Evolutionary conservation across 176 grass and related monocot genomes (phyloP), one percentile per base, ranked within the genome.

Genomic region (Pharus latifolius): DNA sequence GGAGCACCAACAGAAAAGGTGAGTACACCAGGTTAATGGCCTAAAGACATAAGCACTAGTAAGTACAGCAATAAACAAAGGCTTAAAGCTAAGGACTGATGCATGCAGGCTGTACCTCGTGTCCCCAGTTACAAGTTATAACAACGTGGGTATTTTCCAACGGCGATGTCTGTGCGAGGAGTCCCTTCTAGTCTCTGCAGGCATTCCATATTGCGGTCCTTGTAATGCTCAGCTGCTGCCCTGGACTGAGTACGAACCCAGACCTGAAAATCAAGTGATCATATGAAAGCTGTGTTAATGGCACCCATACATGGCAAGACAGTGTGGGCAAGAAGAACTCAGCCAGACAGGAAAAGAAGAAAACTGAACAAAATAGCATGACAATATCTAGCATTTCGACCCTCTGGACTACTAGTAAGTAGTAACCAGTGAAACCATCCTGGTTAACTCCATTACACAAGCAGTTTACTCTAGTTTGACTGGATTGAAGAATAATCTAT

Each of bases 211-310:
- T 38, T 52, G 73, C 59, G 2, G 47, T 65, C 48, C 35, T 45
- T 55, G 49, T 66, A 76, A 76, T 55, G 60, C 49, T 53, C 25
- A 17, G 60, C 48, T 76, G 35, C 49, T 45, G n/a, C 66, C 49
- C 9, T 2, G 2, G 45, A n/a, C n/a, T 14, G 14, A 65, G 19
- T 20, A 65, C 13, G 45, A 34, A 55, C 45, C 60, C 34, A 77
- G 11, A 19, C 33, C 47, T 64, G 48, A 76, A 44, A 65, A n/a
- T n/a, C n/a, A n/a, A n/a, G n/a, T 44, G 71, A 65, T 24, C 30
- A 17, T 28, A 63, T 38, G 14, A 19, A 28, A 18, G 44, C 15
- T 29, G 72, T 0, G 10, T 40, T 51, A 63, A 23, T 1, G 31
- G 22, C 45, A 63, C 23, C 27, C 57, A 28, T 2, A 37, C 38